phyloP scores from a whole-genome alignment of 1,139 yeast genomes.

The Petasospora rhodanensis region DNA sequence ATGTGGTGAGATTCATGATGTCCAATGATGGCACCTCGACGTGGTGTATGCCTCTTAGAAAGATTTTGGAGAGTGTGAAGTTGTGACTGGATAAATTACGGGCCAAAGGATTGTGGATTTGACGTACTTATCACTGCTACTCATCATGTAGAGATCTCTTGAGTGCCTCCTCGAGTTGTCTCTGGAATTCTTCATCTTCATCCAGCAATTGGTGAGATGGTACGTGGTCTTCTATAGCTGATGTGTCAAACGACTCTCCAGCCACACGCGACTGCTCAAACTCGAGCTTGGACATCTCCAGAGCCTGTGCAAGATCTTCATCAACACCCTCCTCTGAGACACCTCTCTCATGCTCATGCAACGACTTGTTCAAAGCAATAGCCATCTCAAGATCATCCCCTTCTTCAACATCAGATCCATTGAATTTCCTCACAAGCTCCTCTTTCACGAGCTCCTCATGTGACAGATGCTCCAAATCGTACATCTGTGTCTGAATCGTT shows the following conservation, averaged over 20 bases:
- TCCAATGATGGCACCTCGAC: conserved; percentile 45
- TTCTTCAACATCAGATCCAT: conserved; percentile 37
- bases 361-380: conserved; percentile 43
- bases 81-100: background rate
- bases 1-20: conserved; percentile 44
- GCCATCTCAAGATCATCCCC: conserved; percentile 50
- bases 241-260: too few relatives aligned
- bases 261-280: too few relatives aligned
- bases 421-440: conserved; percentile 38
- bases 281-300: conserved; percentile 34
- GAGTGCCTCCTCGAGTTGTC: too few relatives aligned
- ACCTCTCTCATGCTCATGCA: conserved; percentile 9
- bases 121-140: too few relatives aligned
- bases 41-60: conserved; percentile 56
- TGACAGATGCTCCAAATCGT: conserved; percentile 32
- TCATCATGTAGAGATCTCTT: too few relatives aligned
- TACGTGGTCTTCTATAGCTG: too few relatives aligned
- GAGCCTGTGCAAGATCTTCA: conserved; percentile 30
- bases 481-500: conserved; percentile 27
- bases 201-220: too few relatives aligned
- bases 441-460: conserved; percentile 22
- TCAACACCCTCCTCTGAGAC: too few relatives aligned
- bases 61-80: conserved; percentile 36
- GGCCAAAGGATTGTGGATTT: too few relatives aligned
- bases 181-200: too few relatives aligned